These are phyloP conservation scores for Pseudocercospora eumusae DNA, from an alignment of 2,329 filamentous ascomycete species.

Conservation along the genomic window DNA sequence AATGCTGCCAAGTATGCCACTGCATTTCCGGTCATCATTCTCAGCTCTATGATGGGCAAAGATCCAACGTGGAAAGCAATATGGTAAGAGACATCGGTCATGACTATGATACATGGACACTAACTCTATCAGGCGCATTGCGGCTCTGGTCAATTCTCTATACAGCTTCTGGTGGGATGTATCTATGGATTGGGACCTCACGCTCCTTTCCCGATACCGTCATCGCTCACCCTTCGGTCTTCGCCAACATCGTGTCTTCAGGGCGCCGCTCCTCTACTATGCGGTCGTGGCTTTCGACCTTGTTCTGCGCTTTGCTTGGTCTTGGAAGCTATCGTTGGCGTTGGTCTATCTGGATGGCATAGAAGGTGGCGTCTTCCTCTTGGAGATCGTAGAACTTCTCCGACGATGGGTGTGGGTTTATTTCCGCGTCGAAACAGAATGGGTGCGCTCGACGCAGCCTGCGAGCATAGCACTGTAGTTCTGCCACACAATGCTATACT, in stretches of 20 bases:
- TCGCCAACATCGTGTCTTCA: conserved; percentile 71
- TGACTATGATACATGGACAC: conserved; percentile 2
- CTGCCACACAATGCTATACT: background rate
- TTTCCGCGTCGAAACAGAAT: conserved; percentile 92
- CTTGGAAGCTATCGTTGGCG: conserved; percentile 79
- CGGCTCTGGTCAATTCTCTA: conserved; percentile 69
- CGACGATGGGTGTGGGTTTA: conserved; percentile 97
- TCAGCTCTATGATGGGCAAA: conserved; percentile 44
- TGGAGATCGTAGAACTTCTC: conserved; percentile 83
- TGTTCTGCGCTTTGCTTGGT: conserved; percentile 84
- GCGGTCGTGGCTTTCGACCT: conserved; percentile 75
- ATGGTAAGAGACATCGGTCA: conserved; percentile 22
- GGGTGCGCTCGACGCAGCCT: conserved; percentile 46
- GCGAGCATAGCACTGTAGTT: conserved; percentile 20
- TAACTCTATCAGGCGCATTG: conserved; percentile 29
- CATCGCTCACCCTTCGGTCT: conserved; percentile 74
- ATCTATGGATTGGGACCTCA: conserved; percentile 93
- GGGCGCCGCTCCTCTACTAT: conserved; percentile 76
- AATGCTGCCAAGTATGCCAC: conserved; percentile 95
- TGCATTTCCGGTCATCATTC: conserved; percentile 85
- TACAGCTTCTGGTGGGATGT: conserved; percentile 99
- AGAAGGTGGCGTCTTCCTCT: conserved; percentile 83
- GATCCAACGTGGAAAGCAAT: conserved; percentile 24
- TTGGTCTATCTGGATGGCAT: conserved; percentile 82
- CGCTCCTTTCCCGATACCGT: conserved; percentile 66